Evolutionary conservation across 352 stramenopile genomes (phyloP).

Genomic region (Globisporangium ultimum): DNA sequence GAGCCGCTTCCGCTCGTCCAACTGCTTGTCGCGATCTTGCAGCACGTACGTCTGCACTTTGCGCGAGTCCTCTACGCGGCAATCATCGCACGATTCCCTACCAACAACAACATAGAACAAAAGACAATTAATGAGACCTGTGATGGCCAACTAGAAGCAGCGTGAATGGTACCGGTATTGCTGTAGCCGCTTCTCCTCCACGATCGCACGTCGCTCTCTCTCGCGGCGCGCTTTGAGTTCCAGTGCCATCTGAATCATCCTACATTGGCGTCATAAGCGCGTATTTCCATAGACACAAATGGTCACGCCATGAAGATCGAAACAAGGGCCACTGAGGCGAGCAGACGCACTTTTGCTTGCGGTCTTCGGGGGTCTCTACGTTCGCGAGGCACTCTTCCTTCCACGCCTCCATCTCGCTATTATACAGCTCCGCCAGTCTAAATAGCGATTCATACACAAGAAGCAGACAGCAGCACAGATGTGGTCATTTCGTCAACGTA

Average conservation of each 20-base stretch:
- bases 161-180: slow-evolving; percentile 54
- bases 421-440: slow-evolving; percentile 72
- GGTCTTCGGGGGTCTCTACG: slow-evolving; percentile 72
- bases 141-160: background rate
- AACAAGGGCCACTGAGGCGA: too few relatives aligned
- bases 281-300: background rate
- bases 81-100: slow-evolving; percentile 69
- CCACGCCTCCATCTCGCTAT: slow-evolving; percentile 75
- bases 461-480: background rate
- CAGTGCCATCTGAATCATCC: slow-evolving; percentile 73
- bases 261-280: slow-evolving; percentile 5
- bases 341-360: slow-evolving; percentile 62
- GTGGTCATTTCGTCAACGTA: background rate
- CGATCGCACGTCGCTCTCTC: slow-evolving; percentile 47
- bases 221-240: slow-evolving; percentile 71
- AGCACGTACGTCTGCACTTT: slow-evolving; percentile 63
- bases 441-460: too few relatives aligned
- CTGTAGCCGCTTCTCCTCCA: slow-evolving; percentile 74
- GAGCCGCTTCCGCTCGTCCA: slow-evolving; percentile 43
- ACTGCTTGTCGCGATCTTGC: slow-evolving; percentile 52
- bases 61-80: slow-evolving; percentile 54
- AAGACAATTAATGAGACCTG: too few relatives aligned
- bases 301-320: background rate
- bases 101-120: background rate
- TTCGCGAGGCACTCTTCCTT: slow-evolving; percentile 59